A percentile compares a stretch with the other conserved stretches of the same genome.
These are phyloP conservation scores for Talaromyces sp. DNA, from an alignment of 2,329 filamentous ascomycete species.

Conservation along the genomic window DNA sequence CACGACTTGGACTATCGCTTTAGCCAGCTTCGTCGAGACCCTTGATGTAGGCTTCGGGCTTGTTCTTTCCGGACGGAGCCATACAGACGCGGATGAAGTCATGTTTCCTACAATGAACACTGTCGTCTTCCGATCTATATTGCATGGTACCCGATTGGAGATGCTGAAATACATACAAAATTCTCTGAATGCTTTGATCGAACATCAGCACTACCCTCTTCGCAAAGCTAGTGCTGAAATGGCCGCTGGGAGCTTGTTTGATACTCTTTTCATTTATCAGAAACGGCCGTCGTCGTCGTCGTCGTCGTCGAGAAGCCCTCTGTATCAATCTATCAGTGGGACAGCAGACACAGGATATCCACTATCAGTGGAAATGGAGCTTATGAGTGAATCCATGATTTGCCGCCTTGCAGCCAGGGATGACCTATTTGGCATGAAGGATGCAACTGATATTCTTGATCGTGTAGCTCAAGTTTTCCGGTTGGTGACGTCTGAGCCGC, in stretches of 20 bases:
- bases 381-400: slow-evolving; percentile 49
- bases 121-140: slow-evolving; percentile 64
- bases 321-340: slow-evolving; percentile 62
- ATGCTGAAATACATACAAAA: slow-evolving; percentile 71
- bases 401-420: slow-evolving; percentile 71
- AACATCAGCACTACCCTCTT: slow-evolving; percentile 72
- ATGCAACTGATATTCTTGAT: slow-evolving; percentile 50
- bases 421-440: slow-evolving; percentile 45
- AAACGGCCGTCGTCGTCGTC: slow-evolving; percentile 39
- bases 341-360: slow-evolving; percentile 72
- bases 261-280: slow-evolving; percentile 64
- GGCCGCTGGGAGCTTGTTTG: slow-evolving; percentile 49
- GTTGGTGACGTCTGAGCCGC: slow-evolving; percentile 49
- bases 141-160: slow-evolving; percentile 62
- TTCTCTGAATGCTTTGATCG: slow-evolving; percentile 59
- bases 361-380: slow-evolving; percentile 75
- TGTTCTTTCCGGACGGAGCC: slow-evolving; percentile 78
- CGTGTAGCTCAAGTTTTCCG: slow-evolving; percentile 57
- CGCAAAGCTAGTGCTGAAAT: slow-evolving; percentile 58
- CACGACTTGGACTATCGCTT: slow-evolving; percentile 66
- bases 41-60: slow-evolving; percentile 78
- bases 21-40: slow-evolving; percentile 58
- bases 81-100: slow-evolving; percentile 59
- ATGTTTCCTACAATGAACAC: slow-evolving; percentile 94
- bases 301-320: slow-evolving; percentile 23